These are phyloP conservation scores for Trichoderma sp. DNA, from an alignment of 2,329 filamentous ascomycete species.

Conservation along the genomic window DNA sequence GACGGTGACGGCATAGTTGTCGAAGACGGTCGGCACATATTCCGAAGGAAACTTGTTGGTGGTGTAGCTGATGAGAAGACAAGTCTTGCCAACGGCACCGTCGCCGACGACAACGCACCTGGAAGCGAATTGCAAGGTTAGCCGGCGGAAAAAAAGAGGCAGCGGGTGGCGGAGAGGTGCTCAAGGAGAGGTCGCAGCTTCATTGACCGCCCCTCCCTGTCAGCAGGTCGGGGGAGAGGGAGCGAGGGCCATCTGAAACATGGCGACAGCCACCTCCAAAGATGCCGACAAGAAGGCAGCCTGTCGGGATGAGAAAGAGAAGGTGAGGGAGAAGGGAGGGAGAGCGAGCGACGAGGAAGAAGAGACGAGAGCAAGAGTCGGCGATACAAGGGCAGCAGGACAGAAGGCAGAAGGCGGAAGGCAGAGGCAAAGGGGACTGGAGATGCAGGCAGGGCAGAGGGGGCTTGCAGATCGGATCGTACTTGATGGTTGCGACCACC, in stretches of 20 bases:
- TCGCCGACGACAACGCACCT: slow-evolving; percentile 99
- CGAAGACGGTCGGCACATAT: slow-evolving; percentile 99
- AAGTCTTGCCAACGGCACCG: slow-evolving; percentile 99
- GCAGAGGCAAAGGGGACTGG: slow-evolving; percentile 17
- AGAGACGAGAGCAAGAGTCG: background rate
- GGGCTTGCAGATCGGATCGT: slow-evolving; percentile 39
- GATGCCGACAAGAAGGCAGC: slow-evolving; percentile 4
- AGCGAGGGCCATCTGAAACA: slow-evolving; percentile 11
- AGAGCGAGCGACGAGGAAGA: background rate
- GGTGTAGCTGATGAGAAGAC: slow-evolving; percentile 97
- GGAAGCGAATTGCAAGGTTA: slow-evolving; percentile 33
- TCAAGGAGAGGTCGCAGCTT: background rate
- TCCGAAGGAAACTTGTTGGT: slow-evolving; percentile 99
- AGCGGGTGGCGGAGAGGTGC: background rate
- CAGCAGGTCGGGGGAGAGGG: slow-evolving; percentile 10
- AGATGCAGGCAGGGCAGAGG: slow-evolving; percentile 28
- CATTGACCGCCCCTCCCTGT: slow-evolving; percentile 26
- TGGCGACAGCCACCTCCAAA: background rate
- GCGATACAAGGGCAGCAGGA: too few species aligned
- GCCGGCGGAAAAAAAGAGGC: slow-evolving; percentile 25
- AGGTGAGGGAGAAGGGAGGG: too few species aligned
- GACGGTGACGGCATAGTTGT: slow-evolving; percentile 99
- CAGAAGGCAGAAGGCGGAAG: background rate
- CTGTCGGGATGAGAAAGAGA: background rate
- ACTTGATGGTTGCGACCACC: slow-evolving; percentile 68